Conservation (phyloP, 2,329 filamentous ascomycete genomes). For the Ophiocordyceps camponoti-floridani region DNA sequence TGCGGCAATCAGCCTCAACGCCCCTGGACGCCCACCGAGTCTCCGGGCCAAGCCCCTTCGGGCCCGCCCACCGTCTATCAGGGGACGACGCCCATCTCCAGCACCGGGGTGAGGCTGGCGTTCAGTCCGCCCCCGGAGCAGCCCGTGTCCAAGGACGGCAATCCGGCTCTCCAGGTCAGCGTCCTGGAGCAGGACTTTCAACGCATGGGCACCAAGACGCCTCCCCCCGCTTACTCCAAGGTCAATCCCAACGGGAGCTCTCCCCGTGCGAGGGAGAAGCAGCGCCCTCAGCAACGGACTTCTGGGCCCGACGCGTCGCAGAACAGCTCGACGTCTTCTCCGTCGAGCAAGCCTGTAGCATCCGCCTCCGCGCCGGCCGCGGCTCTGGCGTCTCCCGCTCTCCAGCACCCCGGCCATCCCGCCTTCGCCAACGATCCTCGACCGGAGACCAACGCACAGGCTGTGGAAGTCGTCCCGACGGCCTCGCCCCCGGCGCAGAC, state of each 20-base stretch:
- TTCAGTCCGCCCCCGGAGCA: conserved; percentile 25
- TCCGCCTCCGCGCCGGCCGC: conserved; percentile 4
- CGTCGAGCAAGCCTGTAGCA: conserved; percentile 12
- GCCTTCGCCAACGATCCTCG: conserved; percentile 77
- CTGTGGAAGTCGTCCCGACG: conserved; percentile 23
- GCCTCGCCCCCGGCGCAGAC: conserved; percentile 25
- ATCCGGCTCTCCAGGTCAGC: conserved; percentile 36
- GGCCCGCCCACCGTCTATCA: conserved; percentile 86
- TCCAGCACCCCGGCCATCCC: conserved; percentile 54
- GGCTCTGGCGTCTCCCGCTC: conserved; percentile 25
- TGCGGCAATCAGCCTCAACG: conserved; percentile 40
- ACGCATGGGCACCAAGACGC: conserved; percentile 64
- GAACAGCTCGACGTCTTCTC: conserved; percentile 9
- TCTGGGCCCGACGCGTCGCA: conserved; percentile 4
- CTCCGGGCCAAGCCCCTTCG: conserved; percentile 69
- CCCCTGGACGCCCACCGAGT: conserved; percentile 91
- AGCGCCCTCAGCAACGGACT: conserved; percentile 23
- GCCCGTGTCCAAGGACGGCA: conserved; percentile 11
- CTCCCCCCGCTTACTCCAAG: conserved; percentile 89
- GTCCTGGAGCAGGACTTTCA: conserved; percentile 77
- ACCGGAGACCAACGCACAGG: conserved; percentile 30
- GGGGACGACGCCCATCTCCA: conserved; percentile 53
- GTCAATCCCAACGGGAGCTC: conserved; percentile 36
- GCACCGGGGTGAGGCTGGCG: conserved; percentile 22
- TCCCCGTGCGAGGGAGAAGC: conserved; percentile 68